A percentile compares a stretch with the other conserved stretches of the same genome.
Evolutionary conservation across 768 basidiomycete species (phyloP).

Genomic region (Mrakia blollopis): DNA sequence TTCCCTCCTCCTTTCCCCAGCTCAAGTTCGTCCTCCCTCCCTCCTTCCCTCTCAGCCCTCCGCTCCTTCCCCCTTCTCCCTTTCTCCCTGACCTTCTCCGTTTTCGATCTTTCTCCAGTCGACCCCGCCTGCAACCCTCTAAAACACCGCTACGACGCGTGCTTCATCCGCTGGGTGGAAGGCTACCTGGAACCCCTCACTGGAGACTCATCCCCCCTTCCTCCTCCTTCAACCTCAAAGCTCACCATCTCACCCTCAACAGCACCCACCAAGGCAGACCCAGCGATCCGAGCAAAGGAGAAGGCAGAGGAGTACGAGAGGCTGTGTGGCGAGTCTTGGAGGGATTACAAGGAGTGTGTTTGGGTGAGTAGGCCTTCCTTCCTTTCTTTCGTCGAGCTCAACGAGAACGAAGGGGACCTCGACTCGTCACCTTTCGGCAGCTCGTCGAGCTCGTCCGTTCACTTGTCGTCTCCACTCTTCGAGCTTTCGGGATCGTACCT

Average conservation of each 20-base stretch:
- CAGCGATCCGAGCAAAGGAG: constrained; percentile 53
- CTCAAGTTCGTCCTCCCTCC: not conserved
- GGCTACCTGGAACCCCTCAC: constrained; percentile 54
- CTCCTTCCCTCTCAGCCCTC: not conserved
- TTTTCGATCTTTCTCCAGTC: constrained; percentile 5
- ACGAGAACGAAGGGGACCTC: not conserved
- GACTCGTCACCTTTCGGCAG: not conserved
- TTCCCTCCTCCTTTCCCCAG: not conserved
- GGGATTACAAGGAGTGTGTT: constrained; percentile 71
- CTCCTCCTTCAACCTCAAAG: constrained; percentile 1
- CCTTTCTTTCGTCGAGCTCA: too few species aligned
- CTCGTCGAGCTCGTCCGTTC: too few species aligned
- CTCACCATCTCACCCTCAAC: constrained; percentile 22
- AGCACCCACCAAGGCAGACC: constrained; percentile 37
- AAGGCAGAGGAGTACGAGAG: constrained; percentile 84
- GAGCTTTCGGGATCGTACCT: too few species aligned
- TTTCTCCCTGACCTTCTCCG: not conserved
- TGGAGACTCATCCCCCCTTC: constrained; percentile 16
- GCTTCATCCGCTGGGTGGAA: constrained; percentile 98
- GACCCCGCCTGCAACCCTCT: constrained; percentile 74
- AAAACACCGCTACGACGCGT: constrained; percentile 83
- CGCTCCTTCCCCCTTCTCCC: not conserved
- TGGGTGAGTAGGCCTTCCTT: constrained; percentile 56
- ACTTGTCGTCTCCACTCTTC: too few species aligned
- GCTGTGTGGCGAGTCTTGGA: constrained; percentile 79